Evolutionary conservation across 805 yeast species (phyloP).

Genomic region (Jamesozyma piceae): DNA sequence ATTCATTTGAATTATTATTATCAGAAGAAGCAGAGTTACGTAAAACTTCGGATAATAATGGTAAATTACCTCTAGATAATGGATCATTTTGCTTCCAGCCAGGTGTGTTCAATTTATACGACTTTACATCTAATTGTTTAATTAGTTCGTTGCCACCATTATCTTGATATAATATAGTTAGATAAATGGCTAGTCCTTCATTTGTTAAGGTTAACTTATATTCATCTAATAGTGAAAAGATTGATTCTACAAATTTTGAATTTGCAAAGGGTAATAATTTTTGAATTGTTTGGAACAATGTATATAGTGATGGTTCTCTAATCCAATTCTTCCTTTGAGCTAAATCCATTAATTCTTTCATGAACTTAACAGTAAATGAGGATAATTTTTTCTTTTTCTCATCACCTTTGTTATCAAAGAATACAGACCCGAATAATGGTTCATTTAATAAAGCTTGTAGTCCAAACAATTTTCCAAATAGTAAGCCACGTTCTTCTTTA

Average conservation of each 20-base stretch:
- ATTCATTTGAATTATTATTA: constrained; percentile 19
- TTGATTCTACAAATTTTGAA: constrained; percentile 12
- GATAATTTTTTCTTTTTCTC: constrained; percentile 9
- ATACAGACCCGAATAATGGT: constrained; percentile 27
- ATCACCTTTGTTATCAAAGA: constrained; percentile 22
- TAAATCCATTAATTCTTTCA: constrained; percentile 44
- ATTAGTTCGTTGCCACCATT: constrained; percentile 1
- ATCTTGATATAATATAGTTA: constrained; percentile 25
- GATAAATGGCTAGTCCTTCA: constrained; percentile 71
- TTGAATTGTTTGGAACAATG: constrained; percentile 49
- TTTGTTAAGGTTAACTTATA: constrained; percentile 52
- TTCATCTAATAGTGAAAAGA: constrained; percentile 41
- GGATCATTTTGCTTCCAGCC: constrained; percentile 72
- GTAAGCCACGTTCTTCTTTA: constrained; percentile 66
- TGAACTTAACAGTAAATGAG: constrained; percentile 34
- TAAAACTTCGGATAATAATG: constrained; percentile 50
- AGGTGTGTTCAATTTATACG: constrained; percentile 14
- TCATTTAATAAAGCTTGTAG: constrained; percentile 63
- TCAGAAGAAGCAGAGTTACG: constrained; percentile 41
- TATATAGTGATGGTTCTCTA: constrained; percentile 68
- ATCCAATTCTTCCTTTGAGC: constrained; percentile 71
- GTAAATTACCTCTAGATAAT: constrained; percentile 57
- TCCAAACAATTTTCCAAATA: constrained; percentile 82
- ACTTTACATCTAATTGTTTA: background rate
- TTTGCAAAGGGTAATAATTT: constrained; percentile 19